Evolutionary conservation across 2,329 filamentous ascomycete species (phyloP), one percentile per base, ranked within the genome.

Genomic region (Arthrocladium fulminans): DNA sequence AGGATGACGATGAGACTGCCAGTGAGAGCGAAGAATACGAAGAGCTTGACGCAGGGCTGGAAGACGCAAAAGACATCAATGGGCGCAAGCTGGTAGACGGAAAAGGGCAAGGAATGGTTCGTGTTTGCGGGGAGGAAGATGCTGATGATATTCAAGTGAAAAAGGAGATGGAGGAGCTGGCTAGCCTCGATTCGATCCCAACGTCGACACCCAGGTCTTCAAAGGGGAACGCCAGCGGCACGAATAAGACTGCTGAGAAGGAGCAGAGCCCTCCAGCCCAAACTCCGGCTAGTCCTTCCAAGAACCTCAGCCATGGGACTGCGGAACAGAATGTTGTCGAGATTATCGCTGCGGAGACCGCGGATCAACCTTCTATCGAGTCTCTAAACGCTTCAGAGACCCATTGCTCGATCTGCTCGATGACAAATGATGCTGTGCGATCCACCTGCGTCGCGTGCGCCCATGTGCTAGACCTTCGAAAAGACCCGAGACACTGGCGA

Each of bases 101-200:
- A 7, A 76, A 83, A 46, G 86, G 84, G 0, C 72, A 75, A 17
- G 75, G 76, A 10, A 73, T 94, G 73, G 69, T 90, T 52, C 84
- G 79, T 57, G 79, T 92, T 1, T 92, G 87, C 60, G 83, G 82
- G 52, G 83, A 84, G 38, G 83, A 87, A 54, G 71, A 72, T 61
- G 73, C 74, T 2, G 73, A 76, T 30, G 79, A 83, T 47, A 67
- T 72, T 15, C 71, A 79, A 57, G 74, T 71, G 2, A 71, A 75
- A 58, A 72, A 75, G 24, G 84, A 94, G 64, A 68, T 87, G 57
- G 71, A 74, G 12, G 86, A 94, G 63, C 68, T 92, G 45, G 74
- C 74, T 45, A 70, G 69, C 15, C 63, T 78, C 20, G 61, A 63
- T 7, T 35, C 32, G 6, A 35, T 35, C 13, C 32, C 27, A 29